Percentiles rank a stretch among this genome's conserved stretches.
Evolutionary conservation across 2,329 filamentous ascomycete genomes (phyloP).

Genomic region (Ophiostoma ips): DNA sequence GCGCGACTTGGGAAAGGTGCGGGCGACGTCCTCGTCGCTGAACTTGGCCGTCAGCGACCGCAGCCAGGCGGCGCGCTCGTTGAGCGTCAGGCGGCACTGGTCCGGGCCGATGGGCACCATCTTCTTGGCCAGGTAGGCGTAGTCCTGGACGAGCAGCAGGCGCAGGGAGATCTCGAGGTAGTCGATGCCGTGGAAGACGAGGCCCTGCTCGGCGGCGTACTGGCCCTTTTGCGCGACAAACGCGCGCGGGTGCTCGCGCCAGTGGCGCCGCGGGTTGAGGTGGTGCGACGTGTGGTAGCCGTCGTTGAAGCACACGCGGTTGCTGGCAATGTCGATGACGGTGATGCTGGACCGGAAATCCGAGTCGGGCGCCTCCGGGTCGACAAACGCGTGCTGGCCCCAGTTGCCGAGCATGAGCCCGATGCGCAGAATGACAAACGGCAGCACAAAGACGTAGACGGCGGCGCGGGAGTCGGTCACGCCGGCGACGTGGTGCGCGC

Average conservation of each 20-base stretch:
- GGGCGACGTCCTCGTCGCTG: slow-evolving; percentile 46
- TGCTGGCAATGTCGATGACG: slow-evolving; percentile 63
- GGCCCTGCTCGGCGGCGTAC: slow-evolving; percentile 52
- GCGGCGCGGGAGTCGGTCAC: slow-evolving; percentile 39
- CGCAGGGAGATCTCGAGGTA: slow-evolving; percentile 62
- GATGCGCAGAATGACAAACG: slow-evolving; percentile 50
- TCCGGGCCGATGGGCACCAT: slow-evolving; percentile 56
- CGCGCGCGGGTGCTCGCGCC: slow-evolving; percentile 64
- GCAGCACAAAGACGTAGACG: slow-evolving; percentile 51
- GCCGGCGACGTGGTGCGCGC: slow-evolving; percentile 21
- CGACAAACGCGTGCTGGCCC: slow-evolving; percentile 73
- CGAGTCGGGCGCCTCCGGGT: slow-evolving; percentile 58
- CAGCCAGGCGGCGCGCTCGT: slow-evolving; percentile 50
- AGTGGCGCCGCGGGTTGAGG: slow-evolving; percentile 64
- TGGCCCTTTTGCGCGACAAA: slow-evolving; percentile 56
- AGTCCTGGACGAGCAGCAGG: slow-evolving; percentile 59
- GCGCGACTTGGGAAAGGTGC: slow-evolving; percentile 33
- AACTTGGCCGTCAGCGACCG: slow-evolving; percentile 52
- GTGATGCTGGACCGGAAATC: slow-evolving; percentile 71
- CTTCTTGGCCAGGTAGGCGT: slow-evolving; percentile 52
- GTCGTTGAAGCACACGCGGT: slow-evolving; percentile 71
- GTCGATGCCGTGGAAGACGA: slow-evolving; percentile 72
- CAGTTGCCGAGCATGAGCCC: slow-evolving; percentile 74
- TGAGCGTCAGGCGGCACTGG: slow-evolving; percentile 51
- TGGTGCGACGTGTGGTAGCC: slow-evolving; percentile 75